Conservation (phyloP, 2,329 filamentous ascomycete species). For the Setomelanomma holmii region DNA sequence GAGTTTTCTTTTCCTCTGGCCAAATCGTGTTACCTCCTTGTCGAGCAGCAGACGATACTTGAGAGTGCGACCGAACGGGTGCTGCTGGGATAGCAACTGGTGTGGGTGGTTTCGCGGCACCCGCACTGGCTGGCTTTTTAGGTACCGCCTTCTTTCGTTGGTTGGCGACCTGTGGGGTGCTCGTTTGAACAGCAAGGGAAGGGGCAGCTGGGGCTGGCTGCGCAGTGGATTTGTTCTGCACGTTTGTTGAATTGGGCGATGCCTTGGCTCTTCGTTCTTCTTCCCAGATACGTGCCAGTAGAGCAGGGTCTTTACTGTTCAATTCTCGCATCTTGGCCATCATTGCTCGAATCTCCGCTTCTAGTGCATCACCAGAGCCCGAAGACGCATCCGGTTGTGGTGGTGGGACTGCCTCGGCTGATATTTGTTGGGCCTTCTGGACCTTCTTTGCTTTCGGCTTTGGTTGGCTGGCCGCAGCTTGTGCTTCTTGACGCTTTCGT, state of each 20-base stretch:
- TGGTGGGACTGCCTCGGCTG: conserved; percentile 10
- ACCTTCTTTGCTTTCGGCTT: conserved; percentile 29
- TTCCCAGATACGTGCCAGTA: conserved; percentile 65
- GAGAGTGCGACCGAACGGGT: conserved; percentile 7
- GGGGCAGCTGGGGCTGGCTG: conserved; percentile 18
- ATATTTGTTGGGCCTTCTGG: conserved; percentile 30
- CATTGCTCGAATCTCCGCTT: conserved; percentile 61
- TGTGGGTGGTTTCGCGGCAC: conserved; percentile 7
- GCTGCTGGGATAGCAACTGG: conserved; percentile 8
- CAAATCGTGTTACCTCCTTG: conserved; percentile 52
- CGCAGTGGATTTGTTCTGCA: conserved; percentile 29
- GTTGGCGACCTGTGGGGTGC: conserved; percentile 22
- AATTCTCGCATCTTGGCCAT: conserved; percentile 66
- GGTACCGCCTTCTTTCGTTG: conserved; percentile 29
- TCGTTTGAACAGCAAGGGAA: conserved; percentile 14
- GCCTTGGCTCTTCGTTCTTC: conserved; percentile 55
- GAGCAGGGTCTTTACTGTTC: conserved; percentile 61
- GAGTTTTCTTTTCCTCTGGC: conserved; percentile 59
- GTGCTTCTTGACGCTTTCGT: conserved; percentile 24
- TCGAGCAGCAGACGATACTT: conserved; percentile 12
- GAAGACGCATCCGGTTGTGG: neutral
- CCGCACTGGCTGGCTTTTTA: conserved; percentile 16
- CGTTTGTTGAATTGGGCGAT: conserved; percentile 29
- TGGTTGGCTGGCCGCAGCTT: conserved; percentile 21
- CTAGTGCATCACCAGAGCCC: conserved; percentile 48